phyloP scores from a whole-genome alignment of 345 rosid genomes.

The Salix arbutifolia region DNA sequence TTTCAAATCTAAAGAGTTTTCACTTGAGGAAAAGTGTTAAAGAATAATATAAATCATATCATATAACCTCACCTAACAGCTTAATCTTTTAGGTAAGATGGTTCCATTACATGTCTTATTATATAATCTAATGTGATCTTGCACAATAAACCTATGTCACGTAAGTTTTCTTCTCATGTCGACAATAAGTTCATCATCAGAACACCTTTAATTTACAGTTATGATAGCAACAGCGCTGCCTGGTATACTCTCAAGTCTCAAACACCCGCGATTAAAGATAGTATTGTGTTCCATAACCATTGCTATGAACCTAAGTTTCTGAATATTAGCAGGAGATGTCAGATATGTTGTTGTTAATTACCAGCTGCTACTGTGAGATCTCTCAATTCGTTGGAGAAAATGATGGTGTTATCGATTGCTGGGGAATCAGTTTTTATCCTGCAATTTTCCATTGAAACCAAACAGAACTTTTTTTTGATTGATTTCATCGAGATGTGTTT shows the following conservation, averaged over 20 bases:
- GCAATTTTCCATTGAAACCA: background rate
- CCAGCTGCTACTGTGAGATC: background rate
- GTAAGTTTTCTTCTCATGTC: too few species aligned
- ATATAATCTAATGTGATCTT: background rate
- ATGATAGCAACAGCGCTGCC: background rate
- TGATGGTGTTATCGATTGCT: slow-evolving; percentile 8
- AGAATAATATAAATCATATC: too few species aligned
- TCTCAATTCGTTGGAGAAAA: slow-evolving; percentile 13
- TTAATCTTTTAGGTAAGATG: too few species aligned
- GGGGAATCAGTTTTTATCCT: background rate
- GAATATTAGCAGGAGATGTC: too few species aligned
- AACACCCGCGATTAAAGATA: background rate
- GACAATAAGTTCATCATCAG: background rate
- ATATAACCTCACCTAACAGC: too few species aligned
- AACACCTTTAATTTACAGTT: background rate
- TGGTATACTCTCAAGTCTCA: background rate
- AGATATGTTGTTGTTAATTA: too few species aligned
- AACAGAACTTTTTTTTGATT: too few species aligned
- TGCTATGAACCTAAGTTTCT: too few species aligned
- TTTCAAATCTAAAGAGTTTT: too few species aligned
- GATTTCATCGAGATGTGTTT: background rate
- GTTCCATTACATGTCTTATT: too few species aligned
- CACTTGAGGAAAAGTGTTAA: too few species aligned
- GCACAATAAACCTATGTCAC: background rate
- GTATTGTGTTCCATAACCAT: background rate